A percentile compares a stretch with the other conserved stretches of the same genome.
Conservation (phyloP, 805 yeast genomes). For the Torulaspora gathmanii region DNA sequence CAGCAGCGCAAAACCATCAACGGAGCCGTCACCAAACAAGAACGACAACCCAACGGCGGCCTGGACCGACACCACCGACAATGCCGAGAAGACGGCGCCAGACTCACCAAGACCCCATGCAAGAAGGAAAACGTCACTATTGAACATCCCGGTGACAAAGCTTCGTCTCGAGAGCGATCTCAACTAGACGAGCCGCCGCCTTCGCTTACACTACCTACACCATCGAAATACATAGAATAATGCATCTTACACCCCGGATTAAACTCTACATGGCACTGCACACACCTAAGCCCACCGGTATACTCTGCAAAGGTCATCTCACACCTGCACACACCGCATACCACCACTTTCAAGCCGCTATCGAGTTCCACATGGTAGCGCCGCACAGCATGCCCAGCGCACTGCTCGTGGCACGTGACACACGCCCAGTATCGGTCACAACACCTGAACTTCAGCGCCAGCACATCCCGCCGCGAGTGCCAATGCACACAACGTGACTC, state of each 20-base stretch:
- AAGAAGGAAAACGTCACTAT: slow-evolving; percentile 23
- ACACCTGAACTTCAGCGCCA: slow-evolving; percentile 34
- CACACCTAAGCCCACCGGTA: slow-evolving; percentile 17
- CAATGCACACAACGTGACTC: slow-evolving; percentile 34
- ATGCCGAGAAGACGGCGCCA: not conserved
- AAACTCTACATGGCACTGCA: slow-evolving; percentile 23
- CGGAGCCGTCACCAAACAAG: slow-evolving; percentile 12
- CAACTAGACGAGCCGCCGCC: not conserved
- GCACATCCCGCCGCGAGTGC: slow-evolving; percentile 30
- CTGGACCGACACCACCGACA: not conserved
- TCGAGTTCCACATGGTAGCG: slow-evolving; percentile 15
- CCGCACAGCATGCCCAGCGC: slow-evolving; percentile 15
- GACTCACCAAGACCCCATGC: not conserved
- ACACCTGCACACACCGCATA: slow-evolving; percentile 32
- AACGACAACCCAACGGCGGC: not conserved
- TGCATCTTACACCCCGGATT: slow-evolving; percentile 35
- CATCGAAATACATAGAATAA: slow-evolving; percentile 30
- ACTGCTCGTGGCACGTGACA: slow-evolving; percentile 28
- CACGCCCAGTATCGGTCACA: slow-evolving; percentile 32
- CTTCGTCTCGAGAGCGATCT: slow-evolving; percentile 18
- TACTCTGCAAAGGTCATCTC: slow-evolving; percentile 31
- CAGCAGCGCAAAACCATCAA: slow-evolving; percentile 6
- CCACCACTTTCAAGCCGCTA: slow-evolving; percentile 15
- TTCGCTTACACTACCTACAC: not conserved
- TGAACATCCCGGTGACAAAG: slow-evolving; percentile 31